Evolutionary conservation across 805 yeast species (phyloP).

Genomic region (Kazachstania bromeliacearum): DNA sequence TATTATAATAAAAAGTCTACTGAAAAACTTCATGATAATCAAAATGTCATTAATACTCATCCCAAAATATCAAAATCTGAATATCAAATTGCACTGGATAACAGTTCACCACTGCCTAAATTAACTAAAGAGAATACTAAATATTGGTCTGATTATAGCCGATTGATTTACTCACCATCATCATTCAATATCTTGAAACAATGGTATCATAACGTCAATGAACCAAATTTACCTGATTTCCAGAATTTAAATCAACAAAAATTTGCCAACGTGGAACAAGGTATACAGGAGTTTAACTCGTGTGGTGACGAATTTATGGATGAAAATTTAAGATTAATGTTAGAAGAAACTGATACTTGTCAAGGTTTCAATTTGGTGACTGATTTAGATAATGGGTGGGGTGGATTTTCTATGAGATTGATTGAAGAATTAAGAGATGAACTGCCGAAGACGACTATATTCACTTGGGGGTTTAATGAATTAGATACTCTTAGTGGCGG

Average conservation of each 20-base stretch:
- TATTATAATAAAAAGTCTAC: conserved; percentile 7
- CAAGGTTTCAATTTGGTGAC: conserved; percentile 62
- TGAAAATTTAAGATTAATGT: conserved; percentile 43
- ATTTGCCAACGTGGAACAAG: conserved; percentile 45
- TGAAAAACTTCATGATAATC: conserved; percentile 8
- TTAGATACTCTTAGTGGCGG: conserved; percentile 16
- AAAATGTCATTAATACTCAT: conserved; percentile 27
- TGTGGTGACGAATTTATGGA: conserved; percentile 46
- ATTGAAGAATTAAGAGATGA: conserved; percentile 60
- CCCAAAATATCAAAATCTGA: conserved; percentile 38
- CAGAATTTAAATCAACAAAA: conserved; percentile 14
- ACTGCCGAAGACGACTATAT: conserved; percentile 39
- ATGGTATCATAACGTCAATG: conserved; percentile 41
- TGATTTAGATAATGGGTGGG: conserved; percentile 78
- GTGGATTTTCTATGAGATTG: conserved; percentile 53
- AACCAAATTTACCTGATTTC: conserved; percentile 24
- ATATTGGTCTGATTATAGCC: conserved; percentile 77
- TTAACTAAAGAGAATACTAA: conserved; percentile 36
- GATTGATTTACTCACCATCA: conserved; percentile 55
- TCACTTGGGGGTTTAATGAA: conserved; percentile 40
- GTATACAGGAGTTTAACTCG: conserved; percentile 48
- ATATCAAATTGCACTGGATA: conserved; percentile 59
- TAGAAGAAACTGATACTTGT: conserved; percentile 70
- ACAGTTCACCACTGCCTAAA: conserved; percentile 28
- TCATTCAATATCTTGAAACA: conserved; percentile 44